Percentiles rank a stretch among this genome's conserved stretches.
Conservation (phyloP, 2,329 filamentous ascomycete genomes). For the Pseudogymnoascus sp. region DNA sequence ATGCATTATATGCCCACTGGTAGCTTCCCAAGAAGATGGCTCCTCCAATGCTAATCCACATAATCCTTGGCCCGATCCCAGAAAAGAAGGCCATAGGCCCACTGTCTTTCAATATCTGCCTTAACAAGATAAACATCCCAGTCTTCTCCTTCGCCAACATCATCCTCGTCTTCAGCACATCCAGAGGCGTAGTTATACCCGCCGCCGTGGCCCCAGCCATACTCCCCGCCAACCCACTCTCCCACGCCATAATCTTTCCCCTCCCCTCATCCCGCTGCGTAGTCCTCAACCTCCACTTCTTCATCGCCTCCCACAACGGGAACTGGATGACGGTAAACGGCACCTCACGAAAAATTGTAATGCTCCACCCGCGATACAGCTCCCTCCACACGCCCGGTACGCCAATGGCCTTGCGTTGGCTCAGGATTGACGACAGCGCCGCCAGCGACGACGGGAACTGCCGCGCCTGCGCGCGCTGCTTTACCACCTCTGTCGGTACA, state of each 20-base stretch:
- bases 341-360: conserved; percentile 91
- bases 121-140: conserved; percentile 50
- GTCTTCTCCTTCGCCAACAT: conserved; percentile 73
- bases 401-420: conserved; percentile 35
- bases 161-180: conserved; percentile 92
- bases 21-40: conserved; percentile 93
- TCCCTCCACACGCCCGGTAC: conserved; percentile 62
- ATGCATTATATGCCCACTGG: conserved; percentile 73
- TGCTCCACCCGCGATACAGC: conserved; percentile 82
- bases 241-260: conserved; percentile 53
- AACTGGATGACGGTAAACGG: conserved; percentile 97
- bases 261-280: conserved; percentile 28
- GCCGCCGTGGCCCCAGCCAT: conserved; percentile 78
- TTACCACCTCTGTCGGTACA: conserved; percentile 93
- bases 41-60: conserved; percentile 92
- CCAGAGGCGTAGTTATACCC: conserved; percentile 80
- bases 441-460: conserved; percentile 62
- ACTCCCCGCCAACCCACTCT: conserved; percentile 80
- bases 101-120: conserved; percentile 53
- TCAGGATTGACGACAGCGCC: conserved; percentile 62
- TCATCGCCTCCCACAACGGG: conserved; percentile 91
- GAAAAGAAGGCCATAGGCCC: conserved; percentile 64
- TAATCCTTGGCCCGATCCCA: conserved; percentile 70
- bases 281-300: conserved; percentile 52
- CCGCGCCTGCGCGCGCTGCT: conserved; percentile 88